These are phyloP conservation scores for Aspergillus felis DNA, from an alignment of 2,329 filamentous ascomycete species.

Conservation along the genomic window DNA sequence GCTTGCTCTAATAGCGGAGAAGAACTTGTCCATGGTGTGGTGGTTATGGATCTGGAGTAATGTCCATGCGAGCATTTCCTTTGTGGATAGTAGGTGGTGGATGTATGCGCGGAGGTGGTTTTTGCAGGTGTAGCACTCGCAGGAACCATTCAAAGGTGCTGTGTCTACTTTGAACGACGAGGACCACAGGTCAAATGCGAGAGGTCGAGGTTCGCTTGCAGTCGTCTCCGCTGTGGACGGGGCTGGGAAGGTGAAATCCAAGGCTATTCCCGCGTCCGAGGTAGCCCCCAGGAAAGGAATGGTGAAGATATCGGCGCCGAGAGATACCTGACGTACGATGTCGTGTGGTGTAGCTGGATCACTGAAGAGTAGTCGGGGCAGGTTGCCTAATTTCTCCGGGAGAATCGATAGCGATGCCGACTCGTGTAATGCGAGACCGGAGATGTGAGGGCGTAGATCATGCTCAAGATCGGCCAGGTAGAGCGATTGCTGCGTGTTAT, in stretches of 20 bases:
- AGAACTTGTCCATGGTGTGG: conserved; percentile 67
- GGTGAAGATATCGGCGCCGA: conserved; percentile 76
- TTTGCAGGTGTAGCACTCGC: conserved; percentile 77
- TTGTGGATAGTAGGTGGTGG: conserved; percentile 80
- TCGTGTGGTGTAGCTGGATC: conserved; percentile 68
- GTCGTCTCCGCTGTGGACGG: conserved; percentile 8
- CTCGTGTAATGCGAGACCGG: conserved; percentile 75
- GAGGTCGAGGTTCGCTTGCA: conserved; percentile 34
- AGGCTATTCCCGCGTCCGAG: conserved; percentile 80
- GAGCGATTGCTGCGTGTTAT: conserved; percentile 69
- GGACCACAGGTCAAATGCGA: conserved; percentile 79
- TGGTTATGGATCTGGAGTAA: conserved; percentile 92
- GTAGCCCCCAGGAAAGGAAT: conserved; percentile 69
- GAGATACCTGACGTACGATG: conserved; percentile 68
- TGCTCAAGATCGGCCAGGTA: conserved; percentile 74
- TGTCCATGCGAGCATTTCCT: conserved; percentile 96
- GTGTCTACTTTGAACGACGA: conserved; percentile 58
- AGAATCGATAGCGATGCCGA: conserved; percentile 65
- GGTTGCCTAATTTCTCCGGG: conserved; percentile 52
- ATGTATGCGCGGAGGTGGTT: conserved; percentile 83
- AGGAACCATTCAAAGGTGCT: conserved; percentile 59
- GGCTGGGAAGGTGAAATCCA: conserved; percentile 71
- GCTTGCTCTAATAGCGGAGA: conserved; percentile 62
- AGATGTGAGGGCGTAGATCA: conserved; percentile 54
- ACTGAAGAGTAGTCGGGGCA: conserved; percentile 74